phyloP scores from a whole-genome alignment of 148 eudicot species.

The Oxyria digyna region DNA sequence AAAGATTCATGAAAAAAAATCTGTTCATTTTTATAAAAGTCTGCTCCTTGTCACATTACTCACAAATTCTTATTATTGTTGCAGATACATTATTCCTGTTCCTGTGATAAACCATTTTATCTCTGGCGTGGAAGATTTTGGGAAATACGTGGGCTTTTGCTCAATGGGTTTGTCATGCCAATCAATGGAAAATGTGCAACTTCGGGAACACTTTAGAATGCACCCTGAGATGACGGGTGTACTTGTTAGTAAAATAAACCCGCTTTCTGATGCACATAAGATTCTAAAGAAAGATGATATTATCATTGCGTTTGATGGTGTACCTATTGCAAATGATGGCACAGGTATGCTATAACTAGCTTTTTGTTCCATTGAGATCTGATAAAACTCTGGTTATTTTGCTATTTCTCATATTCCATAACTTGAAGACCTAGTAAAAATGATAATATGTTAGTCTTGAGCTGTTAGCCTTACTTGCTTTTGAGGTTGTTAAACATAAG shows the following conservation, averaged over 20 bases:
- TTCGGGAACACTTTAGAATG: slow-evolving; percentile 73
- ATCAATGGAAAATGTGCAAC: slow-evolving; percentile 80
- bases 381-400: background rate
- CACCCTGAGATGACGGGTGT: slow-evolving; percentile 71
- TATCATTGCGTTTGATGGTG: slow-evolving; percentile 75
- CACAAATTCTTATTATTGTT: slow-evolving; percentile 7
- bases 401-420: background rate
- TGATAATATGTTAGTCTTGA: too few relatives aligned
- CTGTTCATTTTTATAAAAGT: background rate
- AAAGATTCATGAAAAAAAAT: background rate
- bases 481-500: background rate
- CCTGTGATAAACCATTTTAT: slow-evolving; percentile 89
- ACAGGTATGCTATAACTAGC: too few relatives aligned
- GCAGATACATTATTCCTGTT: slow-evolving; percentile 88
- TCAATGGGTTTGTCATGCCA: slow-evolving; percentile 95
- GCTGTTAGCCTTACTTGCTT: background rate
- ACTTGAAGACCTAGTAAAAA: background rate
- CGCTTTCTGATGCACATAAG: slow-evolving; percentile 57
- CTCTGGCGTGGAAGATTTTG: slow-evolving; percentile 70
- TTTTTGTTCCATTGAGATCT: too few relatives aligned
- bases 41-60: background rate
- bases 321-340: slow-evolving; percentile 86
- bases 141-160: slow-evolving; percentile 81
- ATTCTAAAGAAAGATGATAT: slow-evolving; percentile 74
- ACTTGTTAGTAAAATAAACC: slow-evolving; percentile 74